Percentiles rank a stretch among this genome's conserved stretches.
Conservation (phyloP, 108 stramenopile genomes). For the Cyclotella atomus region DNA sequence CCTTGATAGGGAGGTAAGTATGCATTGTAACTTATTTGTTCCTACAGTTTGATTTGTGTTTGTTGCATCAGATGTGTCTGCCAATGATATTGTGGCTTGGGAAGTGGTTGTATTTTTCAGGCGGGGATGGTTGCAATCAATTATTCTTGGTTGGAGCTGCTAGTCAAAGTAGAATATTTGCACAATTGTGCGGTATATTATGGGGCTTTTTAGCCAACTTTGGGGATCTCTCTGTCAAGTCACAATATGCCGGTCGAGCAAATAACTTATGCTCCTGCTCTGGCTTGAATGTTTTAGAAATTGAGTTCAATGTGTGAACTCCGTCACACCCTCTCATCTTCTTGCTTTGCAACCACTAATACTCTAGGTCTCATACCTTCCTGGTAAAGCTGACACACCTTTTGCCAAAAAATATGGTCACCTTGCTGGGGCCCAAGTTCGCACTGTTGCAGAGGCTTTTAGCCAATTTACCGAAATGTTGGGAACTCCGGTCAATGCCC, state of each 20-base stretch:
- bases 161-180: no score
- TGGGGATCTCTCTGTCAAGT: no score
- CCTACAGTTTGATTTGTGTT: neutral
- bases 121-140: no score
- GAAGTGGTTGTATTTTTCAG: no score
- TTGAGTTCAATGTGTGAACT: neutral
- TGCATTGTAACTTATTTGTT: no score
- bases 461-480: conserved; percentile 82
- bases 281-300: no score
- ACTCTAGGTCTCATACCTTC: conserved; percentile 66
- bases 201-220: no score
- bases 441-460: conserved; percentile 91
- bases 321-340: neutral
- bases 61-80: neutral
- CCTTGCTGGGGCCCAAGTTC: conserved; percentile 77
- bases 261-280: no score
- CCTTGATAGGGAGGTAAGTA: conserved; percentile 51
- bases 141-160: no score
- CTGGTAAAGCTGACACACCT: conserved; percentile 80
- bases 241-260: no score
- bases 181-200: no score
- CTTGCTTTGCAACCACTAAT: neutral
- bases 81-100: neutral
- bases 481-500: conserved; percentile 82
- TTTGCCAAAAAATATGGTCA: conserved; percentile 83